Conservation (phyloP, 495 filamentous ascomycete genomes). For the Penicillium subrubescens region DNA sequence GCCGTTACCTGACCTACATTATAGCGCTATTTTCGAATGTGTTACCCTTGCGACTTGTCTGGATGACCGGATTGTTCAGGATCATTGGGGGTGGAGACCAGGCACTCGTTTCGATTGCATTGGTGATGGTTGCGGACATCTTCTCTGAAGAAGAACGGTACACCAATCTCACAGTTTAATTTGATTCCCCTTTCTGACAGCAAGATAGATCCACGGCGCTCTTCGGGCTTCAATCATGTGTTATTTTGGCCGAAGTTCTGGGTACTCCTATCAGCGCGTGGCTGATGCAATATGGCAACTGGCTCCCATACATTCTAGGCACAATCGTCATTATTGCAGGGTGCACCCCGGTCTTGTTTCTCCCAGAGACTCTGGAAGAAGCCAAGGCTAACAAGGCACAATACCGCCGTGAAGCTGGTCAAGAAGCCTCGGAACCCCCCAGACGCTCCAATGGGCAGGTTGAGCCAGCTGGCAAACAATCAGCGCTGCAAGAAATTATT, state of each 20-base stretch:
- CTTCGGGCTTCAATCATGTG: conserved; percentile 27
- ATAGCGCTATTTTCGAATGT: conserved; percentile 29
- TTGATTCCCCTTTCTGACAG: conserved; percentile 3
- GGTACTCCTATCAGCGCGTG: conserved; percentile 36
- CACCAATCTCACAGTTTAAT: neutral
- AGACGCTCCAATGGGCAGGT: neutral
- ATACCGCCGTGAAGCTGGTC: neutral
- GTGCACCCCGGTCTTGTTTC: conserved; percentile 30
- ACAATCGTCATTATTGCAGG: conserved; percentile 32
- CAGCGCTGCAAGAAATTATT: conserved; percentile 17
- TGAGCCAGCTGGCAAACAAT: conserved; percentile 8
- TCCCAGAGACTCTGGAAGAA: conserved; percentile 49
- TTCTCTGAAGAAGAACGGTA: conserved; percentile 40
- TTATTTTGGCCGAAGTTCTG: conserved; percentile 31
- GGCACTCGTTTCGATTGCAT: conserved; percentile 21
- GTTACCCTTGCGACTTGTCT: conserved; percentile 36
- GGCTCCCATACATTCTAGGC: conserved; percentile 32
- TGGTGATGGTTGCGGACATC: conserved; percentile 37
- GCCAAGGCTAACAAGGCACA: conserved; percentile 22
- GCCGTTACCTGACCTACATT: neutral
- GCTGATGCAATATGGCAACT: conserved; percentile 29
- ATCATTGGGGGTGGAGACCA: conserved; percentile 37
- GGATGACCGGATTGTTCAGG: conserved; percentile 31
- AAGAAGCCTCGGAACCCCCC: neutral
- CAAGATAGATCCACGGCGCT: conserved; percentile 30